Evolutionary conservation across 345 rosid species (phyloP).

Genomic region (Corymbia maculata): DNA sequence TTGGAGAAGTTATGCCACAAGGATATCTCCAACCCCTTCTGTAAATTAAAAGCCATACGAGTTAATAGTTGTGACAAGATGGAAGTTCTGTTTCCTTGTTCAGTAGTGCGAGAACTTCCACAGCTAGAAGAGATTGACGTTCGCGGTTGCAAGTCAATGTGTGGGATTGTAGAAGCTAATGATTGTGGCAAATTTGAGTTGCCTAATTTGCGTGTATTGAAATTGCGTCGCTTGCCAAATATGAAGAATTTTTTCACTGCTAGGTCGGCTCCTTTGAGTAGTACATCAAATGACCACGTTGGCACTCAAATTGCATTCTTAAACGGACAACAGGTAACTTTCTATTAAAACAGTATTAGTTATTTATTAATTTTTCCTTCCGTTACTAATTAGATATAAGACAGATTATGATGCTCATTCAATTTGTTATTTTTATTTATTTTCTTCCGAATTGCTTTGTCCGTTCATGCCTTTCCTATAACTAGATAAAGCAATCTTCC

Average conservation of each 20-base stretch:
- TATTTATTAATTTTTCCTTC: fast-evolving
- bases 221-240: neutral
- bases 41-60: too few relatives aligned
- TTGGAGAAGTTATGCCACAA: too few relatives aligned
- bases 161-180: neutral
- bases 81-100: neutral
- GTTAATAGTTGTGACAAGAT: neutral
- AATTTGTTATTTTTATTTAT: fast-evolving
- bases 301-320: neutral
- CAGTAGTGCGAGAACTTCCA: neutral
- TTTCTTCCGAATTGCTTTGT: neutral
- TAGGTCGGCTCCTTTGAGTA: fast-evolving
- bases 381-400: neutral
- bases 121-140: fast-evolving
- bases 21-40: neutral
- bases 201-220: neutral
- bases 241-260: fast-evolving
- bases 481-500: neutral
- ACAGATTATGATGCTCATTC: neutral
- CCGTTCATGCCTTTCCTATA: neutral
- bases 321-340: neutral
- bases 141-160: neutral
- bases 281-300: fast-evolving
- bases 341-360: too few relatives aligned
- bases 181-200: neutral